These are phyloP conservation scores for Fistulina hepatica DNA, from an alignment of 1,284 basidiomycete genomes.

Conservation along the genomic window DNA sequence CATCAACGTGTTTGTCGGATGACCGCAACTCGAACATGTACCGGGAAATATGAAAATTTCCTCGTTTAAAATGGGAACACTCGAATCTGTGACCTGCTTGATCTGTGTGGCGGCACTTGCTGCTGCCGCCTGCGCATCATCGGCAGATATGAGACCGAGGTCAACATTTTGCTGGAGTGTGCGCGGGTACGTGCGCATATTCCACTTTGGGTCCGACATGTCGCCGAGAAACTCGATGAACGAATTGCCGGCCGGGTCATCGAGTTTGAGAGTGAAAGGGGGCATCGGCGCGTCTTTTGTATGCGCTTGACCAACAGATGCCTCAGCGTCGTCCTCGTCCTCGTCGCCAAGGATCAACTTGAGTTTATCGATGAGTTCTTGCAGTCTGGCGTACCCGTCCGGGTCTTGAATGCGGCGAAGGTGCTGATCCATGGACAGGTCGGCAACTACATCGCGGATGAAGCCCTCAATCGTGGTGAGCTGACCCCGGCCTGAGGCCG, in stretches of 20 bases:
- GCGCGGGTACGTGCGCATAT: slow-evolving; percentile 77
- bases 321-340: slow-evolving; percentile 38
- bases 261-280: slow-evolving; percentile 77
- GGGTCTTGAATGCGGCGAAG: slow-evolving; percentile 79
- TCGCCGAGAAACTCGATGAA: slow-evolving; percentile 81
- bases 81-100: slow-evolving; percentile 11
- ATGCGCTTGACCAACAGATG: slow-evolving; percentile 14
- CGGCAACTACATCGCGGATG: slow-evolving; percentile 74
- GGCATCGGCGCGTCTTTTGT: slow-evolving; percentile 37
- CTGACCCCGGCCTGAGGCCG: slow-evolving; percentile 77
- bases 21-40: slow-evolving; percentile 82
- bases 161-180: slow-evolving; percentile 77
- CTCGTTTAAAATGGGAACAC: slow-evolving; percentile 47
- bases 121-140: slow-evolving; percentile 26
- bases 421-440: slow-evolving; percentile 81
- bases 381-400: slow-evolving; percentile 68
- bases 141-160: slow-evolving; percentile 59
- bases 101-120: slow-evolving; percentile 10
- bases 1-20: slow-evolving; percentile 81
- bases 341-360: slow-evolving; percentile 61
- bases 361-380: slow-evolving; percentile 62
- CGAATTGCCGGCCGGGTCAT: slow-evolving; percentile 93
- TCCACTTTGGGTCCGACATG: slow-evolving; percentile 89
- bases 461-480: slow-evolving; percentile 95
- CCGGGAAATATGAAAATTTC: slow-evolving; percentile 90